A percentile compares a stretch with the other conserved stretches of the same genome.
Evolutionary conservation across 371 early-diverging fungal species (phyloP).

Genomic region (Mortierella sp.): DNA sequence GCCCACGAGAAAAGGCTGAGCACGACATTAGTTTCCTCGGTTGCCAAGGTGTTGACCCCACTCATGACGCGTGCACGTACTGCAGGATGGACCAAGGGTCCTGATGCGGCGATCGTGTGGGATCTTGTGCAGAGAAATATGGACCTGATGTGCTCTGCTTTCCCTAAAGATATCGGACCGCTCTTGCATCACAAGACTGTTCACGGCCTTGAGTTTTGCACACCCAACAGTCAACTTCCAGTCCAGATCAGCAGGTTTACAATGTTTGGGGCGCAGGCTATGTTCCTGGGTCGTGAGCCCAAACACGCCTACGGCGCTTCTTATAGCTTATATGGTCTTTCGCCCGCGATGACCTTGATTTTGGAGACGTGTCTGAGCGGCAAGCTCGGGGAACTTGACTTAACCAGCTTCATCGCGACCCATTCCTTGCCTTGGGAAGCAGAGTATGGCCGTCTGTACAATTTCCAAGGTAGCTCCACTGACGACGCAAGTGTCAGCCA

Average conservation of each 20-base stretch:
- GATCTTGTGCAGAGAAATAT: constrained; percentile 3
- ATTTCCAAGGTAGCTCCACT: constrained; percentile 1
- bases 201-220: neutral
- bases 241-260: neutral
- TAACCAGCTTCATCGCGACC: constrained; percentile 8
- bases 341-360: neutral
- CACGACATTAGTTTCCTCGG: neutral
- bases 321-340: neutral
- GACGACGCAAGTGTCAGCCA: neutral
- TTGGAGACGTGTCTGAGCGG: constrained; percentile 17
- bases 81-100: constrained; percentile 32
- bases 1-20: neutral
- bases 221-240: neutral
- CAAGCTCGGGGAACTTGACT: constrained; percentile 16
- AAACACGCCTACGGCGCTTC: neutral
- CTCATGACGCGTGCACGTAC: constrained; percentile 31
- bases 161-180: constrained; percentile 21
- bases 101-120: constrained; percentile 25
- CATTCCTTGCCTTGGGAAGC: constrained; percentile 7
- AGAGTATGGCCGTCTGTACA: constrained; percentile 18
- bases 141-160: constrained; percentile 6
- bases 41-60: constrained; percentile 14
- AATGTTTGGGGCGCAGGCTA: constrained; percentile 6
- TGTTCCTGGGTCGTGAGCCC: neutral
- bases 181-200: constrained; percentile 15